phyloP scores from a whole-genome alignment of 2,329 filamentous ascomycete species.

The Neonectria faginata region DNA sequence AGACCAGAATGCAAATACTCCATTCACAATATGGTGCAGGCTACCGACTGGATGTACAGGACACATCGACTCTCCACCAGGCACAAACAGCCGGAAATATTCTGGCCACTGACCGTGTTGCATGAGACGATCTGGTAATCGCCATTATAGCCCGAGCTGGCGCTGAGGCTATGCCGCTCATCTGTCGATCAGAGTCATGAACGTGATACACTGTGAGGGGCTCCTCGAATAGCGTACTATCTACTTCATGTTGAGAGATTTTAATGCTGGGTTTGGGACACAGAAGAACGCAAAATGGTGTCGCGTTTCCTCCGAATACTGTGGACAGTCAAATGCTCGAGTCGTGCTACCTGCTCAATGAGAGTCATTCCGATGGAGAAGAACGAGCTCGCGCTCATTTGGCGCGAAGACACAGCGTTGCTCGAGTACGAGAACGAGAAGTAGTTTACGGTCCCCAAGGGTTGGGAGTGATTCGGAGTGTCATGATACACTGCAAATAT shows the following conservation, averaged over 20 bases:
- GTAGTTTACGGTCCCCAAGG: neutral
- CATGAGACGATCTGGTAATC: constrained; percentile 12
- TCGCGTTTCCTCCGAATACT: neutral
- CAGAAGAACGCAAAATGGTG: constrained; percentile 1
- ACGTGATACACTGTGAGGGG: constrained; percentile 35
- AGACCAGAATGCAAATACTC: neutral
- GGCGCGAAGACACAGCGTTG: neutral
- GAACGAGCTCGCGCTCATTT: neutral
- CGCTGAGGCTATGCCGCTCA: constrained; percentile 10
- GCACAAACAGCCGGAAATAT: neutral
- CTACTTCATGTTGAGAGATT: constrained; percentile 22
- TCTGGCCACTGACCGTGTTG: constrained; percentile 6
- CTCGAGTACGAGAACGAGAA: neutral
- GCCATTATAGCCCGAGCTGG: constrained; percentile 8
- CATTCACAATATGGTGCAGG: neutral
- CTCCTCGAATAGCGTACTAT: constrained; percentile 16
- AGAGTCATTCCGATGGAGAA: neutral
- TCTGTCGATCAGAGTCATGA: constrained; percentile 11
- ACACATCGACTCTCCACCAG: neutral
- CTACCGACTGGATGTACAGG: neutral
- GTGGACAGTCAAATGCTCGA: neutral
- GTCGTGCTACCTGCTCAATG: neutral
- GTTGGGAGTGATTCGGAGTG: neutral
- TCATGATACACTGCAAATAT: neutral
- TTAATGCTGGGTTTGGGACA: constrained; percentile 22